Evolutionary conservation across 768 basidiomycete genomes (phyloP).

Genomic region (Mycena epipterygia): DNA sequence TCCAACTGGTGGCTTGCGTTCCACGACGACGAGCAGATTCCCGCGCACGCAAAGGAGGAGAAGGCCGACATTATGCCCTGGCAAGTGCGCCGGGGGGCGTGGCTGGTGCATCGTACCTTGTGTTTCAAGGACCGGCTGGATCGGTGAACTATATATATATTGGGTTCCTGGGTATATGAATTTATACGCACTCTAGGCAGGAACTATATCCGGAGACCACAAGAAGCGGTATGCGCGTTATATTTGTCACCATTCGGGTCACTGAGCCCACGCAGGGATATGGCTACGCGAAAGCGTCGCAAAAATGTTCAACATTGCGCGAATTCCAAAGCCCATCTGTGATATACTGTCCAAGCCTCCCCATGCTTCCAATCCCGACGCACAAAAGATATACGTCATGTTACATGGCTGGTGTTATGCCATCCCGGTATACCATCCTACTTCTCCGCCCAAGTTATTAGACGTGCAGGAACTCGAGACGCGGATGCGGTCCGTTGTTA

Average conservation of each 20-base stretch:
- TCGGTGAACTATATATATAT: conserved; percentile 59
- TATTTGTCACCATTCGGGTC: neutral
- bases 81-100: conserved; percentile 90
- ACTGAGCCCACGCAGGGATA: conserved; percentile 53
- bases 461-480: conserved; percentile 57
- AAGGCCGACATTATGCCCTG: conserved; percentile 73
- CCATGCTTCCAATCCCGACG: conserved; percentile 56
- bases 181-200: conserved; percentile 60
- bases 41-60: conserved; percentile 56
- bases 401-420: conserved; percentile 86
- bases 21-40: conserved; percentile 78
- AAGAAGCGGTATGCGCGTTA: conserved; percentile 66
- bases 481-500: conserved; percentile 58
- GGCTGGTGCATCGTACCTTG: conserved; percentile 79
- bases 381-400: conserved; percentile 77
- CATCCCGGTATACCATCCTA: conserved; percentile 71
- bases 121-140: conserved; percentile 78
- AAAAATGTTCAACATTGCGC: conserved; percentile 81
- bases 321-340: conserved; percentile 76
- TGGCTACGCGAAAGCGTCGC: conserved; percentile 74
- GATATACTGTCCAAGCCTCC: conserved; percentile 73
- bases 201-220: conserved; percentile 79
- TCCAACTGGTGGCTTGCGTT: conserved; percentile 98
- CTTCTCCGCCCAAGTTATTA: conserved; percentile 46
- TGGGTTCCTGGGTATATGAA: neutral